phyloP scores from a whole-genome alignment of 306 rosid species.

The Cucurbita maxima region DNA sequence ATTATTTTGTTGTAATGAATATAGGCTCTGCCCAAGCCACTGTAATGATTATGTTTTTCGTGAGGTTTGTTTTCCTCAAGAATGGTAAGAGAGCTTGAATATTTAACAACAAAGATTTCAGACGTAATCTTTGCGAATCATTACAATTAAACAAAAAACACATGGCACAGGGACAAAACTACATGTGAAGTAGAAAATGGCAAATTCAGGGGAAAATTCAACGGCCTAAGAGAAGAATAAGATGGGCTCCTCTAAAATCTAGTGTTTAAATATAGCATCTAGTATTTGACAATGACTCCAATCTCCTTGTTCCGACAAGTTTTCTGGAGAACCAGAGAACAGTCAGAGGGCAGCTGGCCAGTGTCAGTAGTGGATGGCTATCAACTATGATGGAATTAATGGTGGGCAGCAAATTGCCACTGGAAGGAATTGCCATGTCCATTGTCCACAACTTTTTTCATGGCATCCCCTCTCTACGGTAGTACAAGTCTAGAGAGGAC shows the following conservation, averaged over 20 bases:
- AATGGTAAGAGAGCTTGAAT: neutral
- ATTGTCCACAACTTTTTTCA: neutral
- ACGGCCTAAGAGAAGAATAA: neutral
- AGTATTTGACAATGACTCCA: neutral
- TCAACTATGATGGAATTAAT: neutral
- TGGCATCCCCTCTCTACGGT: neutral
- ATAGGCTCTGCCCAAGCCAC: neutral
- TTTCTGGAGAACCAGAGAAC: neutral
- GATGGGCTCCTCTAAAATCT: neutral
- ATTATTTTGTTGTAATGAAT: neutral
- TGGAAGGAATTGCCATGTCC: neutral
- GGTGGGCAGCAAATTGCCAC: conserved; percentile 1
- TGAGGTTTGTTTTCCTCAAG: neutral
- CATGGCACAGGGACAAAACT: neutral
- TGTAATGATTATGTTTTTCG: neutral
- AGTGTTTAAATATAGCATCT: neutral
- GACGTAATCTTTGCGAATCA: neutral
- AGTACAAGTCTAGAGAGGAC: neutral
- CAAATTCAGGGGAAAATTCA: neutral
- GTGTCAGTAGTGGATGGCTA: neutral
- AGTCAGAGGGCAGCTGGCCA: neutral
- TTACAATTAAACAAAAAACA: neutral
- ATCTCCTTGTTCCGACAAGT: neutral
- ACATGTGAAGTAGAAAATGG: neutral
- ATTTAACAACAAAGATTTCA: neutral